Conservation (phyloP, 352 stramenopile genomes). For the Phytophthora litchii region DNA sequence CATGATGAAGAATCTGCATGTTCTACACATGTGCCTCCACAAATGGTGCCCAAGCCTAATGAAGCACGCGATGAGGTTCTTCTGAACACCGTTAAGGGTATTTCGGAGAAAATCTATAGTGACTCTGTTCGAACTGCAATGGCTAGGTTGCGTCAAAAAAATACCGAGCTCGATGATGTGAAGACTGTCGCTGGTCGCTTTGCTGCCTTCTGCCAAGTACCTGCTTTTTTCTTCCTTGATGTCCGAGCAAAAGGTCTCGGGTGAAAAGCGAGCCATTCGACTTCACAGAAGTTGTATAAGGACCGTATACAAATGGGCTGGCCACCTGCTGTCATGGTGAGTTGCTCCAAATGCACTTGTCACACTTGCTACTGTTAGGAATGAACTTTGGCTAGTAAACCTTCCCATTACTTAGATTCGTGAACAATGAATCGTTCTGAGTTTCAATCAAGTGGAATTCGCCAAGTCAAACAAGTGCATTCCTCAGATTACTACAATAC, state of each 20-base stretch:
- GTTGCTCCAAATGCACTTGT: not conserved
- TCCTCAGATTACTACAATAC: constrained; percentile 19
- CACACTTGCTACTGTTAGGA: no score
- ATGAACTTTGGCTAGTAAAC: no score
- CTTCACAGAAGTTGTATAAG: no score
- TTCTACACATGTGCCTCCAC: not conserved
- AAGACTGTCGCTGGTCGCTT: constrained; percentile 37
- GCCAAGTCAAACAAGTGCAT: constrained; percentile 5
- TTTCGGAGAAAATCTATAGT: constrained; percentile 26
- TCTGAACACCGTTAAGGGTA: constrained; percentile 8
- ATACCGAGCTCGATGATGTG: constrained; percentile 36
- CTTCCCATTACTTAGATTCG: no score
- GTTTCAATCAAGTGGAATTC: no score
- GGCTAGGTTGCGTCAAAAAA: constrained; percentile 25
- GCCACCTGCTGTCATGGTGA: no score
- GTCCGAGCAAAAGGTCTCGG: not conserved
- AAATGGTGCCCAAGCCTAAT: not conserved
- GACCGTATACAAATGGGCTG: not conserved
- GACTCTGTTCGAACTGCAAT: constrained; percentile 29
- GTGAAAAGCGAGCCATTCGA: no score
- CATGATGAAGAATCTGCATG: not conserved
- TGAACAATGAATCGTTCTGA: no score
- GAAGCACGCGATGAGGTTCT: constrained; percentile 1
- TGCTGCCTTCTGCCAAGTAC: constrained; percentile 40
- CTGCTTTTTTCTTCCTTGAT: constrained; percentile 8